These are phyloP conservation scores for Bruguiera gymnorhiza DNA, from an alignment of 345 rosid genomes.

Conservation along the genomic window DNA sequence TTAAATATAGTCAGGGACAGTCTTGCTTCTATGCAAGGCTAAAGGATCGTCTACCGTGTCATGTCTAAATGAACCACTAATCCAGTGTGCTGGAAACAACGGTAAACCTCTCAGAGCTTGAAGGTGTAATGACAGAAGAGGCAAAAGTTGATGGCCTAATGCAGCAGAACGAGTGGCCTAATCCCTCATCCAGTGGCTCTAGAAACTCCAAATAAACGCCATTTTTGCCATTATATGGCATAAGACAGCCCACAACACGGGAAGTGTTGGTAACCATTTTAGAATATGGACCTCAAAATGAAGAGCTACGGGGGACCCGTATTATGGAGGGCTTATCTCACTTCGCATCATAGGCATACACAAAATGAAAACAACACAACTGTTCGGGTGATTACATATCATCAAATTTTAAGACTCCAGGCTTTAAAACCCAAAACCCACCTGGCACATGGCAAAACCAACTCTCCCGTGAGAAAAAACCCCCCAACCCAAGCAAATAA, in stretches of 20 bases:
- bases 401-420: slow-evolving; percentile 43
- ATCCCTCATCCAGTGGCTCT: slow-evolving; percentile 86
- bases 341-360: slow-evolving; percentile 53
- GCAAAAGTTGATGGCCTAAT: slow-evolving; percentile 79
- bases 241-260: slow-evolving; percentile 90
- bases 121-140: slow-evolving; percentile 85
- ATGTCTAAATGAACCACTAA: slow-evolving; percentile 84
- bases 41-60: slow-evolving; percentile 70
- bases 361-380: slow-evolving; percentile 34
- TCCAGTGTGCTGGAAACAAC: slow-evolving; percentile 90
- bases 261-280: slow-evolving; percentile 91
- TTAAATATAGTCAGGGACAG: slow-evolving; percentile 79
- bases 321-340: slow-evolving; percentile 41
- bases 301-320: slow-evolving; percentile 31
- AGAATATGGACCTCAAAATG: slow-evolving; percentile 30
- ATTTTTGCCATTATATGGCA: slow-evolving; percentile 66
- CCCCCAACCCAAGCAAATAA: slow-evolving; percentile 13
- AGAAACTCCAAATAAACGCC: slow-evolving; percentile 77
- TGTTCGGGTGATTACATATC: slow-evolving; percentile 49
- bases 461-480: slow-evolving; percentile 5
- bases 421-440: slow-evolving; percentile 14
- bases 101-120: slow-evolving; percentile 88
- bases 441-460: background rate
- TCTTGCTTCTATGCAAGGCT: slow-evolving; percentile 49
- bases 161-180: slow-evolving; percentile 93